phyloP scores from a whole-genome alignment of 306 rosid species.

The Acmispon strigosus region DNA sequence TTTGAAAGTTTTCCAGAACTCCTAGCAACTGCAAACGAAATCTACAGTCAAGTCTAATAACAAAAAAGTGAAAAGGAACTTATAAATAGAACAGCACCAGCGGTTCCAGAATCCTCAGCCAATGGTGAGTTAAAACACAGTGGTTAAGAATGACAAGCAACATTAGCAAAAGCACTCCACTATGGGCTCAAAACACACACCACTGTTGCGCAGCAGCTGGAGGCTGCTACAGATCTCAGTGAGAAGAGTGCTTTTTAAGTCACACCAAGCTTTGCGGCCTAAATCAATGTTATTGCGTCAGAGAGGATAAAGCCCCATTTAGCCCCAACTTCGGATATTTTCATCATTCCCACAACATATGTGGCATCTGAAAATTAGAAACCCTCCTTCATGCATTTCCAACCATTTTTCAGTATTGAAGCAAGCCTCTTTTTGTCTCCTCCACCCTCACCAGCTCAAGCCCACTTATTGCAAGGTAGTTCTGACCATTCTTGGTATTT shows the following conservation, averaged over 20 bases:
- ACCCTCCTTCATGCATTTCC: too few relatives aligned
- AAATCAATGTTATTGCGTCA: neutral
- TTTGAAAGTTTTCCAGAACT: conserved; percentile 41
- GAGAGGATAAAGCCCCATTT: neutral
- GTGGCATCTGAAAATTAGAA: too few relatives aligned
- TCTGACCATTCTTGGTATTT: too few relatives aligned
- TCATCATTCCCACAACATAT: too few relatives aligned
- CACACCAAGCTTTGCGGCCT: neutral
- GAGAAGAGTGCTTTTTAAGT: neutral
- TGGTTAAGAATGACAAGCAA: conserved; percentile 11
- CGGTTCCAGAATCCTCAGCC: conserved; percentile 16
- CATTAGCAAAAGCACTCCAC: neutral
- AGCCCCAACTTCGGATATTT: too few relatives aligned
- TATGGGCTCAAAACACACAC: neutral
- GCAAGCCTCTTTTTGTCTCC: too few relatives aligned
- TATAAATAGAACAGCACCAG: neutral
- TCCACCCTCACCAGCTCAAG: too few relatives aligned
- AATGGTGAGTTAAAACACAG: conserved; percentile 1
- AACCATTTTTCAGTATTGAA: too few relatives aligned
- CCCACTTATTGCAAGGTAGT: too few relatives aligned
- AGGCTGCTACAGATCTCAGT: neutral
- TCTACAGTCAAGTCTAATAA: neutral
- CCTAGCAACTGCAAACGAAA: conserved; percentile 45
- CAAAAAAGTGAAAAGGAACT: conserved; percentile 14
- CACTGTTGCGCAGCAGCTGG: neutral